Percentiles rank a stretch among this genome's conserved stretches.
Evolutionary conservation across 495 filamentous ascomycete species (phyloP).

Genomic region (Penicillium desertorum): DNA sequence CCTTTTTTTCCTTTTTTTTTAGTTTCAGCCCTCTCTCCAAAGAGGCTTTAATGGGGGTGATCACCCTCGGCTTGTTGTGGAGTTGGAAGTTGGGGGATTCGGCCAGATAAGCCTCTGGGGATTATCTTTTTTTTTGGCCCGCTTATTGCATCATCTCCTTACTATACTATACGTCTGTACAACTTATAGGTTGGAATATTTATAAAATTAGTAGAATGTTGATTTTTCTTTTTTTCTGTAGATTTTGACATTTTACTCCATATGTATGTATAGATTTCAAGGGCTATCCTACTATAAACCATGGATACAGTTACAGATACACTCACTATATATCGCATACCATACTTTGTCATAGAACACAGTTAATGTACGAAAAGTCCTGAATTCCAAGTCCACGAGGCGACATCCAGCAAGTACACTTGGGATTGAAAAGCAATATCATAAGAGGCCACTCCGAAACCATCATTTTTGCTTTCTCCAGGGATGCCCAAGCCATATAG

Average conservation of each 20-base stretch:
- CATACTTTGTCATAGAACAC: too few relatives aligned
- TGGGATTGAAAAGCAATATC: background rate
- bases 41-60: background rate
- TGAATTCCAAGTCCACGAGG: too few relatives aligned
- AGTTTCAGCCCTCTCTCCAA: background rate
- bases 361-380: too few relatives aligned
- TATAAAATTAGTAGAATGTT: too few relatives aligned
- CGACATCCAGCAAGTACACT: background rate
- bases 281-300: too few relatives aligned
- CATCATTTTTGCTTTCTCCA: background rate
- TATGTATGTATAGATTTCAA: too few relatives aligned
- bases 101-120: constrained; percentile 33
- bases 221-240: too few relatives aligned
- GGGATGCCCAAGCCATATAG: background rate
- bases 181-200: background rate
- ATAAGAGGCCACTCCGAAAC: background rate
- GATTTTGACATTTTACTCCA: background rate
- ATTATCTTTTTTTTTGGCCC: constrained; percentile 15
- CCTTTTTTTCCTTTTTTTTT: background rate
- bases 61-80: constrained; percentile 14
- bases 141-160: constrained; percentile 20
- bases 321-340: too few relatives aligned
- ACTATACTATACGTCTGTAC: background rate
- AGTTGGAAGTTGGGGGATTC: constrained; percentile 19
- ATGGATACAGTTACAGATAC: too few relatives aligned